Percentiles rank a stretch among this genome's conserved stretches.
Conservation (phyloP, 192 early-diverging fungal genomes). For the Coemansia sp. region DNA sequence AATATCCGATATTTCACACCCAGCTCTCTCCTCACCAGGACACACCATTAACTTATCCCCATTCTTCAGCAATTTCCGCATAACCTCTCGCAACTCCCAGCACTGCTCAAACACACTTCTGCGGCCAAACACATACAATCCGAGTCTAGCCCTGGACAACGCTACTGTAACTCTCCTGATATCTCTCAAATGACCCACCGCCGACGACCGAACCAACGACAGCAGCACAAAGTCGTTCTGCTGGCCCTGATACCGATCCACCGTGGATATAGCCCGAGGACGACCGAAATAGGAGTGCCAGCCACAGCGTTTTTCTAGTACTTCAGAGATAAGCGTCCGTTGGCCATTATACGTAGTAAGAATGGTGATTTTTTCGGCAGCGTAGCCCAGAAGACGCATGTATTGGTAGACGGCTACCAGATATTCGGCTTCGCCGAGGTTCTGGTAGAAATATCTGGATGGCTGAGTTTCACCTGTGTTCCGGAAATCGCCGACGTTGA, state of each 20-base stretch:
- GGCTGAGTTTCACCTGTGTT: conserved; percentile 87
- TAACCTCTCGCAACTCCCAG: conserved; percentile 75
- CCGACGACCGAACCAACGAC: conserved; percentile 88
- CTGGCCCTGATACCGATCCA: conserved; percentile 97
- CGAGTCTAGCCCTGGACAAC: conserved; percentile 89
- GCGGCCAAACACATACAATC: conserved; percentile 91
- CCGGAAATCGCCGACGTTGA: conserved; percentile 80
- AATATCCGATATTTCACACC: conserved; percentile 14
- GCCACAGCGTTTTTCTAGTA: conserved; percentile 78
- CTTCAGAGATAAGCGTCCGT: conserved; percentile 87
- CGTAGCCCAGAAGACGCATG: conserved; percentile 93
- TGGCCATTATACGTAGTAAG: conserved; percentile 99
- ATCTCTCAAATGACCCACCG: conserved; percentile 91
- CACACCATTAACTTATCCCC: conserved; percentile 61
- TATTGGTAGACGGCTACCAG: conserved; percentile 94
- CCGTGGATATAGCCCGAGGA: conserved; percentile 83
- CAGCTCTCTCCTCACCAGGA: conserved; percentile 59
- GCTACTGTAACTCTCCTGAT: conserved; percentile 91
- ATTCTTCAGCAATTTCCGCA: conserved; percentile 62
- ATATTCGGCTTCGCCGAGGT: conserved; percentile 97
- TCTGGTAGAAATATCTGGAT: conserved; percentile 87
- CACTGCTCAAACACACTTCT: conserved; percentile 74
- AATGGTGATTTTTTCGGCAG: conserved; percentile 85
- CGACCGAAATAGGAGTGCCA: conserved; percentile 86
- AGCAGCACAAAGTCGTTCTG: conserved; percentile 92